A percentile compares a stretch with the other conserved stretches of the same genome.
Conservation (phyloP, 2,329 filamentous ascomycete genomes). For the Niveomyces coronatus region DNA sequence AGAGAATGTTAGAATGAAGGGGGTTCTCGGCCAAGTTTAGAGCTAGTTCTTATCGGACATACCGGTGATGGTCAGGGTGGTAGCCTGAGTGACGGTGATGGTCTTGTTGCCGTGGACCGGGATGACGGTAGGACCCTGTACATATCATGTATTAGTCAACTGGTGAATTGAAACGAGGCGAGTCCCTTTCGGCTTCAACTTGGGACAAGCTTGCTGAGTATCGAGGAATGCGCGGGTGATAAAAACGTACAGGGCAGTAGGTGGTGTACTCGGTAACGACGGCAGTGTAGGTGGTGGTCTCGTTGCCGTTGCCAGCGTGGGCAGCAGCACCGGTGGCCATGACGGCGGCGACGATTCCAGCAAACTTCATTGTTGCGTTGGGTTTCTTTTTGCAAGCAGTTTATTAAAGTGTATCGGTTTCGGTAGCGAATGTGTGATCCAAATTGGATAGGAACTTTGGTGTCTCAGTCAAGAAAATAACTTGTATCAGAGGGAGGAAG, state of each 20-base stretch:
- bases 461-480: background rate
- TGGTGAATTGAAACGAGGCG: too few relatives aligned
- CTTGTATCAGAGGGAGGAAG: background rate
- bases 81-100: slow-evolving; percentile 31
- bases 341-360: slow-evolving; percentile 3
- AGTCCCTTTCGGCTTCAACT: background rate
- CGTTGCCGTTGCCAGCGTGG: slow-evolving; percentile 11
- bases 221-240: background rate
- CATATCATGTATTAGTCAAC: slow-evolving; percentile 14
- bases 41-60: too few relatives aligned
- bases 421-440: slow-evolving; percentile 9
- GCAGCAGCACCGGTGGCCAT: slow-evolving; percentile 9
- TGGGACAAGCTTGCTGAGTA: background rate
- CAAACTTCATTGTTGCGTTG: slow-evolving; percentile 7
- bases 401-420: too few relatives aligned
- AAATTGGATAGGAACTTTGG: slow-evolving; percentile 1
- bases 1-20: slow-evolving; percentile 15
- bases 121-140: slow-evolving; percentile 25
- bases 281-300: background rate
- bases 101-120: slow-evolving; percentile 29
- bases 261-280: slow-evolving; percentile 27
- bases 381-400: slow-evolving; percentile 1
- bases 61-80: slow-evolving; percentile 36
- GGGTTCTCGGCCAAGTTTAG: background rate
- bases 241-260: slow-evolving; percentile 32